A percentile compares a stretch with the other conserved stretches of the same genome.
Evolutionary conservation across 2,329 filamentous ascomycete species (phyloP).

Genomic region (Penicillium sp.): DNA sequence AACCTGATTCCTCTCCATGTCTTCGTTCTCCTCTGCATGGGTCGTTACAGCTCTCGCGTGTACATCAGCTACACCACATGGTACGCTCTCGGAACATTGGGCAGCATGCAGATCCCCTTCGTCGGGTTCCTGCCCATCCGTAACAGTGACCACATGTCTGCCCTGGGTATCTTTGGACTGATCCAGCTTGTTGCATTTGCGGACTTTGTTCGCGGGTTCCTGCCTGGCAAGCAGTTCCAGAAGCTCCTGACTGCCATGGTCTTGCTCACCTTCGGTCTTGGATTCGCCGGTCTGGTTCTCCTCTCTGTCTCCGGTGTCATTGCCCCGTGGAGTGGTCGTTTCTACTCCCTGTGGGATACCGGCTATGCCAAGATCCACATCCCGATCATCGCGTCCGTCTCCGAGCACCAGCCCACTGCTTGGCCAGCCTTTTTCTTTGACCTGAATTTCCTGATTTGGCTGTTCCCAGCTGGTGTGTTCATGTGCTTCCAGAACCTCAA

Average conservation of each 20-base stretch:
- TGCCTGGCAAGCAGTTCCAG: conserved; percentile 92
- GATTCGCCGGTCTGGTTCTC: conserved; percentile 75
- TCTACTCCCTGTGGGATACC: conserved; percentile 99
- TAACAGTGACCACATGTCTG: conserved; percentile 98
- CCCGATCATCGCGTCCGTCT: conserved; percentile 99
- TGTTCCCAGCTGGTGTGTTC: conserved; percentile 98
- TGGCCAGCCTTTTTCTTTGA: conserved; percentile 99
- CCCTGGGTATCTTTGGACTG: conserved; percentile 91
- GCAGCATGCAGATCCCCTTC: conserved; percentile 99
- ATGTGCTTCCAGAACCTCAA: conserved; percentile 92
- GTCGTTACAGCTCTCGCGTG: conserved; percentile 87
- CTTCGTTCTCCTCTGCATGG: conserved; percentile 95
- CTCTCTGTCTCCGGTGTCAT: conserved; percentile 86
- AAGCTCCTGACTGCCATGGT: conserved; percentile 80
- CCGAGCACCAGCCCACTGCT: conserved; percentile 96
- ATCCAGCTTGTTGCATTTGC: conserved; percentile 91
- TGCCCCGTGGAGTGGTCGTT: conserved; percentile 95
- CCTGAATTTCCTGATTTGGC: conserved; percentile 96
- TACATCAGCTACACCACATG: conserved; percentile 98
- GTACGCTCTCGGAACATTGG: conserved; percentile 94
- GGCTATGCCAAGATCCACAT: conserved; percentile 99
- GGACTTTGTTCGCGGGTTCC: conserved; percentile 83
- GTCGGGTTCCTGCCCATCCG: conserved; percentile 95
- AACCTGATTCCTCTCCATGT: conserved; percentile 93
- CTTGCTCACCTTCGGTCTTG: conserved; percentile 72